These are phyloP conservation scores for Oryza brachyantha DNA, from an alignment of 176 grass and related monocot genomes.

Conservation along the genomic window DNA sequence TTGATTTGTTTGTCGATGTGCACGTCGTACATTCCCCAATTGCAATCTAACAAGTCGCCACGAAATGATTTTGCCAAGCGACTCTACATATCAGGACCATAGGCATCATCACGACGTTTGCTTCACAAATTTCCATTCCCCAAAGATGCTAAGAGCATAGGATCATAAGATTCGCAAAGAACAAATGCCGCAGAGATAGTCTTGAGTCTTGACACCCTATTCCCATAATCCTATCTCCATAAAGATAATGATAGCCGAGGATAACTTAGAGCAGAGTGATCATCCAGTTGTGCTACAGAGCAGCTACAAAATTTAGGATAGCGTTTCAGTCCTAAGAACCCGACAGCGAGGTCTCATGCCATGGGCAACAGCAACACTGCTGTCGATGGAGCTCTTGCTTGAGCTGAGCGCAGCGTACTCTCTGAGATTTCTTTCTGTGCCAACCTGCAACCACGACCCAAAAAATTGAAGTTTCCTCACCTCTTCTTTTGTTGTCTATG, in stretches of 20 bases:
- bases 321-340: slow-evolving; percentile 19
- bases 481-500: slow-evolving; percentile 36
- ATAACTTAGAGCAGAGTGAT: slow-evolving; percentile 28
- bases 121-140: neutral
- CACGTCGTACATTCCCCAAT: no score
- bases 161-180: neutral
- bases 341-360: slow-evolving; percentile 4
- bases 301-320: slow-evolving; percentile 53
- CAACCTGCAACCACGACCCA: neutral
- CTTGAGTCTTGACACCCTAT: neutral
- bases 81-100: neutral
- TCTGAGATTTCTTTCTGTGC: neutral
- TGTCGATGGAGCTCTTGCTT: neutral
- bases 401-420: slow-evolving; percentile 32
- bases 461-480: slow-evolving; percentile 26
- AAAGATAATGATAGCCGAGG: neutral
- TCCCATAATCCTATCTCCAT: no score
- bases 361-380: slow-evolving; percentile 8
- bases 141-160: neutral
- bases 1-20: no score
- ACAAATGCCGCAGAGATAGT: slow-evolving; percentile 3
- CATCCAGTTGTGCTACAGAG: slow-evolving; percentile 37
- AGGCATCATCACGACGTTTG: neutral
- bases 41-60: neutral
- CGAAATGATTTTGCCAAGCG: no score